Evolutionary conservation across 805 yeast species (phyloP), one percentile per base, ranked within the genome.

Genomic region (Candida maltosa): DNA sequence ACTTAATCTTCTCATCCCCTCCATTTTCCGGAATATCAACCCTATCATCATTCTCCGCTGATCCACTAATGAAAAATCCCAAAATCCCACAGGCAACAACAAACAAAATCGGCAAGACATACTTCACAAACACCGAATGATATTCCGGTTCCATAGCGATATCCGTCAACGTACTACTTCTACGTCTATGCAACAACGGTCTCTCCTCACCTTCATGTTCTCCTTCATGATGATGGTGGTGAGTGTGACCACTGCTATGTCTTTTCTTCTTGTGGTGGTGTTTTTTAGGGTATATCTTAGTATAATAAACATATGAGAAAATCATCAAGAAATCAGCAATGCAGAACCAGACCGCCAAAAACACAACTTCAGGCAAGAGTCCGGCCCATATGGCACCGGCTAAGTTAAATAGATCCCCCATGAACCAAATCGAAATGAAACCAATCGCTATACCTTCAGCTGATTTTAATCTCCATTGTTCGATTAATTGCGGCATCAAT

Each of bases 401-500:
- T 24, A 85, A 63, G 52, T 84, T 85, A 44, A 79, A 69, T 6
- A 83, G 34, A 49, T 84, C 94, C 3, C 93, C 93, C 12, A 78
- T 46, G 26, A 81, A 70, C 93, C 93, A 84, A 34, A 80, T 72
- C 8, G 73, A 45, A 17, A 84, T 69, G 48, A 85, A 83, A 5
- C 80, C 73, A 21, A 81, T 69, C 25, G 91, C 76, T 16, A 84
- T 77, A 5, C 94, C 94, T 22, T 83, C 89, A 4, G 87, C 85
- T 12, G 79, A 72, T 50, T 84, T 78, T 35, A 78, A 59, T 35
- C 84, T 60, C 88, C 88, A 85, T 59, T 84, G 91, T 53, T 84
- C 94, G 17, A 84, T 71, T 31, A 84, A 68, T 54, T 84, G 94
- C 1, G 94, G 93, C 45, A 85, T 60, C 39, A 84, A 69, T 26